A percentile compares a stretch with the other conserved stretches of the same genome.
phyloP scores from a whole-genome alignment of 2,329 filamentous ascomycete species.

The Lecanicillium sp. region DNA sequence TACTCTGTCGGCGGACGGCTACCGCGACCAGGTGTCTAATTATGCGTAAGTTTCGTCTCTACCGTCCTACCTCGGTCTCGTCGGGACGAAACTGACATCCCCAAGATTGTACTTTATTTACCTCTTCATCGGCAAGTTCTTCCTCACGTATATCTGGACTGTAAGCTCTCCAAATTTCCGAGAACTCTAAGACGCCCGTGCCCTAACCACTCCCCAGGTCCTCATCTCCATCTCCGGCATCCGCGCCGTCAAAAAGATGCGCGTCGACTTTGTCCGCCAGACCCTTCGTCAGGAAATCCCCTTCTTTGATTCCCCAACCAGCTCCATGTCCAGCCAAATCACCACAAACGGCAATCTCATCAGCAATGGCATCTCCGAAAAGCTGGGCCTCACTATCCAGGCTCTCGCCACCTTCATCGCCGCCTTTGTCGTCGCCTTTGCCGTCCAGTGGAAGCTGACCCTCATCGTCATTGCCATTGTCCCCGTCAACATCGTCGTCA shows the following conservation, averaged over 20 bases:
- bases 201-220: constrained; percentile 15
- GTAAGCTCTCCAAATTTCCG: too few species aligned
- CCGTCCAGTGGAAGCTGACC: constrained; percentile 33
- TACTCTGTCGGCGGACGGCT: constrained; percentile 33
- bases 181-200: too few species aligned
- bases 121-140: constrained; percentile 47
- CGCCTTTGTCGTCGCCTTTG: constrained; percentile 32
- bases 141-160: constrained; percentile 46
- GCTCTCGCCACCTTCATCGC: constrained; percentile 30
- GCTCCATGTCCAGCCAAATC: constrained; percentile 36
- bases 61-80: constrained; percentile 1
- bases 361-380: constrained; percentile 37
- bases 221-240: constrained; percentile 30
- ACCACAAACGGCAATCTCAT: constrained; percentile 40
- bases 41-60: constrained; percentile 26
- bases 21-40: constrained; percentile 40
- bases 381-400: constrained; percentile 33
- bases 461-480: constrained; percentile 38
- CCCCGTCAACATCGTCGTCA: constrained; percentile 33
- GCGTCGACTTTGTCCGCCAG: constrained; percentile 29
- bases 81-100: not conserved
- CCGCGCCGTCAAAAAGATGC: constrained; percentile 26
- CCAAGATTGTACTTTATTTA: constrained; percentile 48
- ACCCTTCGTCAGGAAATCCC: constrained; percentile 43
- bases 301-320: constrained; percentile 42